Percentiles rank a stretch among this genome's conserved stretches.
phyloP scores from a whole-genome alignment of 352 stramenopile genomes.

The Globisporangium irregulare region DNA sequence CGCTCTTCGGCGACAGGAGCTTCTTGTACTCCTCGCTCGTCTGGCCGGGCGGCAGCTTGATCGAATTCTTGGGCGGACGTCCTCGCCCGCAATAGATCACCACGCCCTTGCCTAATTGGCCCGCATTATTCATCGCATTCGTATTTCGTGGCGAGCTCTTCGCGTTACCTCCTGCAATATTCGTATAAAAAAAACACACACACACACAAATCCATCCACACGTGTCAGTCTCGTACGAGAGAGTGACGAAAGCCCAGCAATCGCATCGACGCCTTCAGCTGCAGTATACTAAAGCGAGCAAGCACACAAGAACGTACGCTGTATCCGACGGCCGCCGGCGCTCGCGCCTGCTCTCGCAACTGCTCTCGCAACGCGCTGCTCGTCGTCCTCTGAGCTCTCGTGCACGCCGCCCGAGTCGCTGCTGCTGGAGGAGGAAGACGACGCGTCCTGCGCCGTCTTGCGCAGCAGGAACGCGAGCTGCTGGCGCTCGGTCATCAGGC shows the following conservation, averaged over 20 bases:
- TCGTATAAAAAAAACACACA: not conserved
- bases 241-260: not conserved
- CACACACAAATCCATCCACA: not conserved
- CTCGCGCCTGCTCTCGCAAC: not conserved
- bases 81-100: slow-evolving; percentile 20
- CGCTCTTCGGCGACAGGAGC: slow-evolving; percentile 11
- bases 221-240: not conserved
- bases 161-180: slow-evolving; percentile 3
- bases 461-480: slow-evolving; percentile 81
- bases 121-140: not conserved
- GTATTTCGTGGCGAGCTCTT: slow-evolving; percentile 13
- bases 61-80: slow-evolving; percentile 25
- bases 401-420: slow-evolving; percentile 20
- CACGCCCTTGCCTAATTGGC: not conserved
- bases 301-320: slow-evolving; percentile 4
- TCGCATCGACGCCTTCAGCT: not conserved
- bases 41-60: slow-evolving; percentile 16
- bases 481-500: slow-evolving; percentile 82
- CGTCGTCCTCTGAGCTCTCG: slow-evolving; percentile 21
- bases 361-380: not conserved
- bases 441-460: slow-evolving; percentile 58
- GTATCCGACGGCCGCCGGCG: slow-evolving; percentile 6
- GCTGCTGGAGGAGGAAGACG: slow-evolving; percentile 19
- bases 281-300: not conserved
- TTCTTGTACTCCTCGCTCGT: slow-evolving; percentile 1